Evolutionary conservation across 768 basidiomycete genomes (phyloP).

Genomic region (Fistulinella prunicolor): DNA sequence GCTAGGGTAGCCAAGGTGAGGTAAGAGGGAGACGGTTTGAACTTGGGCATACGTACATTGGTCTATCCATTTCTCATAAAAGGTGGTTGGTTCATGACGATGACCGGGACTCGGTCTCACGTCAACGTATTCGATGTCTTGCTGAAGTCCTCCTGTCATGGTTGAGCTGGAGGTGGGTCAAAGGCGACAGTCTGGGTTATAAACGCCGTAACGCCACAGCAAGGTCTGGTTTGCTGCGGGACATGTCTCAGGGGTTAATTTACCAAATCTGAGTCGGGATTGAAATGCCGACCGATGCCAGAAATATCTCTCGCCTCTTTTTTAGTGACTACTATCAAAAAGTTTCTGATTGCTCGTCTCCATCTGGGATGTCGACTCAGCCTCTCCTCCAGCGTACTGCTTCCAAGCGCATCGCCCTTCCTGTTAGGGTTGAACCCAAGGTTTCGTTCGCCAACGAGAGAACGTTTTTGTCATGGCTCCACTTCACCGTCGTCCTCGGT

Average conservation of each 20-base stretch:
- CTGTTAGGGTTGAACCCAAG: constrained; percentile 91
- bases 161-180: neutral
- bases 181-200: constrained; percentile 2
- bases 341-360: neutral
- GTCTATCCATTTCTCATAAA: constrained; percentile 53
- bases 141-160: constrained; percentile 15
- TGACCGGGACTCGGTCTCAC: constrained; percentile 3
- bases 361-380: constrained; percentile 82
- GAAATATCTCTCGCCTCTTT: neutral
- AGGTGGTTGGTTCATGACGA: constrained; percentile 29
- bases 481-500: constrained; percentile 96
- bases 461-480: constrained; percentile 97
- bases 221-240: neutral
- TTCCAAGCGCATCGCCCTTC: constrained; percentile 91
- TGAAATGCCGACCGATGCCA: constrained; percentile 9
- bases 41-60: constrained; percentile 41
- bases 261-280: constrained; percentile 9
- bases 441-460: constrained; percentile 94
- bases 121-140: constrained; percentile 28
- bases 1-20: no score
- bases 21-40: no score
- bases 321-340: neutral
- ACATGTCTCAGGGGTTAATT: constrained; percentile 19
- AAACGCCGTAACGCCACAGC: constrained; percentile 8
- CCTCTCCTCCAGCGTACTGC: constrained; percentile 95